These are phyloP conservation scores for Taxawa tesnikishii DNA, from an alignment of 2,329 filamentous ascomycete genomes.

Conservation along the genomic window DNA sequence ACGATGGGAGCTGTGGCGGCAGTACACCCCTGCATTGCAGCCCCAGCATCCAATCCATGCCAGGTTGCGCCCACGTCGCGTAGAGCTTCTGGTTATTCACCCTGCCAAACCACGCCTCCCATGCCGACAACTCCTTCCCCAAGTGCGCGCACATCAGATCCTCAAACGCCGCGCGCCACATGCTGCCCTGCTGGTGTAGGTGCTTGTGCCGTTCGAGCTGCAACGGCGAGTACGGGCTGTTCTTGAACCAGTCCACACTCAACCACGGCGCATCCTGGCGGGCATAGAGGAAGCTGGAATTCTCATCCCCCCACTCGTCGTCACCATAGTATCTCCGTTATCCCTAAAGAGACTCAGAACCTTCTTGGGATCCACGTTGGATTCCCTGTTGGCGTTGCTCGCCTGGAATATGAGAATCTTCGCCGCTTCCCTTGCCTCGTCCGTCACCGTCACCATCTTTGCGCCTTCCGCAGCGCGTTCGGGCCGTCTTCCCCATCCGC, in stretches of 20 bases:
- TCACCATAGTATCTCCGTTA: constrained; percentile 6
- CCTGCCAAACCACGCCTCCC: constrained; percentile 8
- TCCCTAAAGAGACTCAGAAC: constrained; percentile 17
- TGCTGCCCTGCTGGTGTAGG: constrained; percentile 21
- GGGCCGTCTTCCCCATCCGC: constrained; percentile 4
- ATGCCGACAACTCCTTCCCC: constrained; percentile 12
- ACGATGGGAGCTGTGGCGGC: constrained; percentile 16
- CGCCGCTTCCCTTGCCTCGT: too few relatives aligned
- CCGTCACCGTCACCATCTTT: too few relatives aligned
- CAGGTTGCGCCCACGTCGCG: constrained; percentile 11
- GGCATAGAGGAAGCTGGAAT: constrained; percentile 10
- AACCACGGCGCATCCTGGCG: constrained; percentile 15
- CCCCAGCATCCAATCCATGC: constrained; percentile 23
- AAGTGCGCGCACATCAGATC: constrained; percentile 39
- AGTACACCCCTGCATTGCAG: constrained; percentile 21
- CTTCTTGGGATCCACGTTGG: constrained; percentile 11
- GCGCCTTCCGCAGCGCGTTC: constrained; percentile 8
- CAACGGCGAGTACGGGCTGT: constrained; percentile 43
- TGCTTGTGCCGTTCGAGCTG: constrained; percentile 35
- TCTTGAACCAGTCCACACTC: constrained; percentile 22
- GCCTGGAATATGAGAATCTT: constrained; percentile 14
- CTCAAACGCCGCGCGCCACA: constrained; percentile 47
- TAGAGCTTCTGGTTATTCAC: constrained; percentile 7
- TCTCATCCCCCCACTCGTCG: constrained; percentile 5
- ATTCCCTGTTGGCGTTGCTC: constrained; percentile 12